Evolutionary conservation across 2,329 filamentous ascomycete species (phyloP).

Genomic region (Saccharata proteae): DNA sequence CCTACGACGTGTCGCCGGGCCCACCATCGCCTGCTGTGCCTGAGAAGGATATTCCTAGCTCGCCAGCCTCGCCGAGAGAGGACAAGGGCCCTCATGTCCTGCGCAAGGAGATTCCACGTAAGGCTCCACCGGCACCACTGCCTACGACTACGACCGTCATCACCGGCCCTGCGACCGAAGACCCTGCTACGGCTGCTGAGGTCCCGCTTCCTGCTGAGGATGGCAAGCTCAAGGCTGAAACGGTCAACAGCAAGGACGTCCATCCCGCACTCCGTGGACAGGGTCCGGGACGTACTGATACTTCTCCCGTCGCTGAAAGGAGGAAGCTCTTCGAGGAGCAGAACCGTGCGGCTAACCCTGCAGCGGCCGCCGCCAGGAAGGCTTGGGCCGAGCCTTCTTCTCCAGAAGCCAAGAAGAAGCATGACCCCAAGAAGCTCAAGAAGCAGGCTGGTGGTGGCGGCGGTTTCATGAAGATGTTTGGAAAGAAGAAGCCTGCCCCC

Average conservation of each 20-base stretch:
- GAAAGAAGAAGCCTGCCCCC: slow-evolving; percentile 21
- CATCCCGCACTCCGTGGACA: slow-evolving; percentile 30
- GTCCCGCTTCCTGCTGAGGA: slow-evolving; percentile 20
- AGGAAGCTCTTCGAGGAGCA: slow-evolving; percentile 7
- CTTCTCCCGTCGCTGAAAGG: slow-evolving; percentile 5
- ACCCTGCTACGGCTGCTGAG: slow-evolving; percentile 15
- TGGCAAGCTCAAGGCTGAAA: slow-evolving; percentile 15
- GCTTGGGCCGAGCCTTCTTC: slow-evolving; percentile 5
- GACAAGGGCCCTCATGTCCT: too few relatives aligned
- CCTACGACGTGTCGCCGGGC: background rate
- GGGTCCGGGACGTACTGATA: background rate
- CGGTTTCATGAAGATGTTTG: slow-evolving; percentile 29
- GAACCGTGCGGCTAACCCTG: slow-evolving; percentile 1
- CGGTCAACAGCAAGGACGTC: slow-evolving; percentile 17
- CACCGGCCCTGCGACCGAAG: too few relatives aligned
- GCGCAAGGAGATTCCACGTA: slow-evolving; percentile 12
- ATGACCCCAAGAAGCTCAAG: slow-evolving; percentile 23
- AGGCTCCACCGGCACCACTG: slow-evolving; percentile 16
- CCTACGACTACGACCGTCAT: slow-evolving; percentile 11
- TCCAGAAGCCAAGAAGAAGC: slow-evolving; percentile 17
- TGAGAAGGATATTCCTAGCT: too few relatives aligned
- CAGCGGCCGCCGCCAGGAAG: slow-evolving; percentile 4
- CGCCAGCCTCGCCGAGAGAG: too few relatives aligned
- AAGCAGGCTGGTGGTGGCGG: slow-evolving; percentile 22
- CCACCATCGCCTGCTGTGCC: too few relatives aligned